phyloP scores from a whole-genome alignment of 257 asterid species.

The Solanum sparsipilum region DNA sequence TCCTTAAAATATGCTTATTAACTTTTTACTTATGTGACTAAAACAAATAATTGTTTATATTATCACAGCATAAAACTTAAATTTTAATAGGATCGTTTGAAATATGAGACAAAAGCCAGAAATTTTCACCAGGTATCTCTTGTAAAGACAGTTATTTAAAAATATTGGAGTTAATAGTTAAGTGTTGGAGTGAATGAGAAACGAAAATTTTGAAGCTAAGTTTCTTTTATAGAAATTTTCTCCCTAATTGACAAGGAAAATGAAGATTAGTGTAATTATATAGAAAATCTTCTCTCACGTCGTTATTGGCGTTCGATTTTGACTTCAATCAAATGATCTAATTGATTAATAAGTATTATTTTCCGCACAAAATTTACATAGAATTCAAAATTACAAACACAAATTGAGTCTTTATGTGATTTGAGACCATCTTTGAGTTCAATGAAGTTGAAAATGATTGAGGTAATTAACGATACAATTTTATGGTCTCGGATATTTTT shows the following conservation, averaged over 20 bases:
- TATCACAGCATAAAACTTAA: background rate
- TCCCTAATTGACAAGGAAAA: too few species aligned
- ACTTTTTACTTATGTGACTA: background rate
- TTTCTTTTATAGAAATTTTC: background rate
- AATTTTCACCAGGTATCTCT: background rate
- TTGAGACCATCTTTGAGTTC: too few species aligned
- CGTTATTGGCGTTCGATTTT: too few species aligned
- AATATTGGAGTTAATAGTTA: too few species aligned
- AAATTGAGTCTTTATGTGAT: too few species aligned
- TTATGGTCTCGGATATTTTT: too few species aligned
- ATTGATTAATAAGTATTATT: too few species aligned
- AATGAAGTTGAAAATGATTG: too few species aligned
- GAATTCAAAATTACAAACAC: background rate
- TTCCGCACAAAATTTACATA: too few species aligned
- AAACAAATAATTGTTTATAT: background rate
- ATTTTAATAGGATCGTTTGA: background rate
- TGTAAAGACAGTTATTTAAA: background rate
- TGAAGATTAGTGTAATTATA: too few species aligned
- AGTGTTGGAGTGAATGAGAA: background rate
- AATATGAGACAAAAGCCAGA: background rate
- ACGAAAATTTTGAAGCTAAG: too few species aligned
- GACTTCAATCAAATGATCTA: background rate
- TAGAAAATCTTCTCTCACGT: background rate
- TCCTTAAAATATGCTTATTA: background rate
- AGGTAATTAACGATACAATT: background rate